A percentile compares a stretch with the other conserved stretches of the same genome.
These are phyloP conservation scores for Monosporozyma aerobia DNA, from an alignment of 805 yeast species.

Conservation along the genomic window DNA sequence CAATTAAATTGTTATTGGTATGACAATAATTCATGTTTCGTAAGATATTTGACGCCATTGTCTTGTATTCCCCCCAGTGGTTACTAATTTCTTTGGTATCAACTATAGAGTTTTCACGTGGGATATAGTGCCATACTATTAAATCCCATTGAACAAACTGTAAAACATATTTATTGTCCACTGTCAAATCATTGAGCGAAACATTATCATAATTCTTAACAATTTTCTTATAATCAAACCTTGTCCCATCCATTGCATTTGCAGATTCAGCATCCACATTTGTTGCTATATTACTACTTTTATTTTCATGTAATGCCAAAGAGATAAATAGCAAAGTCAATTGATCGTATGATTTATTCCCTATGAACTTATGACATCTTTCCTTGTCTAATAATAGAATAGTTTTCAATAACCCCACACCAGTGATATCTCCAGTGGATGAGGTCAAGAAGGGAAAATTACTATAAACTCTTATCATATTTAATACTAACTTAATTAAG, in stretches of 20 bases:
- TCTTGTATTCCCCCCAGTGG: conserved; percentile 37
- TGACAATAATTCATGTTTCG: conserved; percentile 37
- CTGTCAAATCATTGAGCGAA: conserved; percentile 29
- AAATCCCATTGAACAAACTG: conserved; percentile 43
- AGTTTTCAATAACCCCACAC: conserved; percentile 36
- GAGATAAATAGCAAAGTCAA: conserved; percentile 41
- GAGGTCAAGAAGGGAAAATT: conserved; percentile 42
- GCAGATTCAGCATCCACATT: background rate
- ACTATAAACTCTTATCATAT: conserved; percentile 36
- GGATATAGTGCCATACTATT: conserved; percentile 33
- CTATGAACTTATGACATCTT: conserved; percentile 30
- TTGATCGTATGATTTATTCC: conserved; percentile 34
- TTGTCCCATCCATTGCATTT: background rate
- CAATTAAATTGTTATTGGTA: conserved; percentile 16
- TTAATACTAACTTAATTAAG: conserved; percentile 32
- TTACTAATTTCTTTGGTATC: conserved; percentile 4
- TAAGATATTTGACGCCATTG: conserved; percentile 37
- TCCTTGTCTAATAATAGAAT: conserved; percentile 37
- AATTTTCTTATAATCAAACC: conserved; percentile 9
- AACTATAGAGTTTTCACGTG: conserved; percentile 7
- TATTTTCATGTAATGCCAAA: conserved; percentile 24
- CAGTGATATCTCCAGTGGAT: conserved; percentile 27
- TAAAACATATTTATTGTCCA: conserved; percentile 36
- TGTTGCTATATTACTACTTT: background rate
- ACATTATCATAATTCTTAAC: conserved; percentile 38